Evolutionary conservation across 192 early-diverging fungal genomes (phyloP).

Genomic region (Mortierella alpina): DNA sequence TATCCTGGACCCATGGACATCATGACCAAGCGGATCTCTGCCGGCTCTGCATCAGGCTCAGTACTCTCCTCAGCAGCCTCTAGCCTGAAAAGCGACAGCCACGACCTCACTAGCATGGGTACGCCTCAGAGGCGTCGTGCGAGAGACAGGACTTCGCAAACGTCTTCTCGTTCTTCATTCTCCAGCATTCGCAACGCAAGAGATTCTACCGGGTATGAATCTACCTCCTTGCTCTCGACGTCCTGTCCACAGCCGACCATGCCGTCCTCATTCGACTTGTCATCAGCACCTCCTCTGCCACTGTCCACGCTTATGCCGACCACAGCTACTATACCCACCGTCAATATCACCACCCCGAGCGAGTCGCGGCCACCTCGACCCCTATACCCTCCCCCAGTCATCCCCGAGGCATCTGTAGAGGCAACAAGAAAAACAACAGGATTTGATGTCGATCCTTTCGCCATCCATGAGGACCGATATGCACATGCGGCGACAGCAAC

Average conservation of each 20-base stretch:
- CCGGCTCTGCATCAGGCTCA: neutral
- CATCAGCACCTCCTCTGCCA: neutral
- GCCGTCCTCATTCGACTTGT: neutral
- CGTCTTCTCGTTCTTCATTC: slow-evolving; percentile 1
- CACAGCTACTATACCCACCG: neutral
- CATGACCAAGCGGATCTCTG: neutral
- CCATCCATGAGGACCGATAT: too few species aligned
- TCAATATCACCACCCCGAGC: slow-evolving; percentile 12
- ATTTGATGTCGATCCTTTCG: too few species aligned
- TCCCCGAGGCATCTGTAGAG: neutral
- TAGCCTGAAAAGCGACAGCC: neutral
- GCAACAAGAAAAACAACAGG: neutral
- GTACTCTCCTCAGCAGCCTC: neutral
- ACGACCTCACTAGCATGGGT: neutral
- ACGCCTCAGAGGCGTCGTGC: neutral
- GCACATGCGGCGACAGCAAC: neutral
- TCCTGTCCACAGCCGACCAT: slow-evolving; percentile 5
- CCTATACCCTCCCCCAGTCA: slow-evolving; percentile 6
- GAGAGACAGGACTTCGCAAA: neutral
- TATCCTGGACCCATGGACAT: slow-evolving; percentile 12
- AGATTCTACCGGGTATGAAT: too few species aligned
- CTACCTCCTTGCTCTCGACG: slow-evolving; percentile 6
- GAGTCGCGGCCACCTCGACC: slow-evolving; percentile 10
- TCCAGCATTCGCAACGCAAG: neutral
- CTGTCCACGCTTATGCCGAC: neutral